phyloP scores from a whole-genome alignment of 306 rosid species.

The Castanea crenata region DNA sequence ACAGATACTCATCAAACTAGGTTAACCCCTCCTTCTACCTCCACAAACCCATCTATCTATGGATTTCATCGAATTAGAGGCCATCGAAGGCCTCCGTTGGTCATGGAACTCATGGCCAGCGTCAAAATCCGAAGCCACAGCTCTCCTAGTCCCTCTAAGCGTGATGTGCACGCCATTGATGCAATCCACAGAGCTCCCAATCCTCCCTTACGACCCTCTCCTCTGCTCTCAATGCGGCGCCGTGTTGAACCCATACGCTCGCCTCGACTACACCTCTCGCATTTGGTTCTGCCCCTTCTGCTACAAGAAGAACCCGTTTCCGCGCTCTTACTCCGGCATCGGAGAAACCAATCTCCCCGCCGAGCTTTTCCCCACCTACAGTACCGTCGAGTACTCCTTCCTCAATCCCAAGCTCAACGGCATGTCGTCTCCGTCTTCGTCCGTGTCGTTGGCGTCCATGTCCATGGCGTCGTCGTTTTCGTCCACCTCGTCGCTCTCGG shows the following conservation, averaged over 20 bases:
- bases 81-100: constrained; percentile 94
- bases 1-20: background rate
- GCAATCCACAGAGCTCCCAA: constrained; percentile 62
- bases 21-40: no score
- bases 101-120: constrained; percentile 93
- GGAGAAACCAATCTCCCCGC: constrained; percentile 89
- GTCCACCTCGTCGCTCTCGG: constrained; percentile 24
- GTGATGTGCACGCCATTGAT: constrained; percentile 77
- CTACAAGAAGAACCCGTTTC: constrained; percentile 56
- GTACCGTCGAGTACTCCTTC: constrained; percentile 68
- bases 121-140: constrained; percentile 40
- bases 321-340: constrained; percentile 61
- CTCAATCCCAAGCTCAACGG: constrained; percentile 7
- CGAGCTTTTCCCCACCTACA: constrained; percentile 87
- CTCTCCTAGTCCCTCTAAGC: constrained; percentile 64
- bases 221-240: constrained; percentile 61
- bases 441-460: constrained; percentile 37
- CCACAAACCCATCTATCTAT: constrained; percentile 14
- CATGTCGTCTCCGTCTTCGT: no score
- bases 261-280: constrained; percentile 78
- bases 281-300: constrained; percentile 91
- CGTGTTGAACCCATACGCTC: constrained; percentile 84
- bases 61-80: constrained; percentile 87
- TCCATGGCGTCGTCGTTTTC: constrained; percentile 28
- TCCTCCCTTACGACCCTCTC: constrained; percentile 78